These are phyloP conservation scores for Albizia julibrissin DNA, from an alignment of 306 rosid species.

Conservation along the genomic window DNA sequence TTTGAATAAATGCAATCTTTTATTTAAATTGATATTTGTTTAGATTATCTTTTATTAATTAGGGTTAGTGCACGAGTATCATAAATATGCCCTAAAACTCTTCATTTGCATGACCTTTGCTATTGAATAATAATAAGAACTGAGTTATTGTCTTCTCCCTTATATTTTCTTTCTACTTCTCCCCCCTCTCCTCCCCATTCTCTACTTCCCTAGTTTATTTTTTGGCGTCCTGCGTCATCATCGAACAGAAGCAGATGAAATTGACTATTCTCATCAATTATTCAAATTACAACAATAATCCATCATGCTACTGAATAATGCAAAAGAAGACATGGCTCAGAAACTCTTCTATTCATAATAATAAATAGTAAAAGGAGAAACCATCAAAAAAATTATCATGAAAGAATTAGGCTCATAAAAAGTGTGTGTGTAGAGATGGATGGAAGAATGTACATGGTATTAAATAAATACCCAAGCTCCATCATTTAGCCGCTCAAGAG, in stretches of 20 bases:
- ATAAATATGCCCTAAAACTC: neutral
- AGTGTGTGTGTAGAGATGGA: neutral
- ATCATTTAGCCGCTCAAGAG: slow-evolving; percentile 66
- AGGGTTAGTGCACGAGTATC: neutral
- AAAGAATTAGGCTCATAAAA: slow-evolving; percentile 22
- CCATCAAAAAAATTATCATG: slow-evolving; percentile 23
- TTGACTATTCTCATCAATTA: neutral
- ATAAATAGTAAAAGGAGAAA: slow-evolving; percentile 7
- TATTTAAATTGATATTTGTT: neutral
- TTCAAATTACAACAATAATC: neutral
- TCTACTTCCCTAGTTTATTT: neutral
- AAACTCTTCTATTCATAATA: slow-evolving; percentile 13
- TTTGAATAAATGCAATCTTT: neutral
- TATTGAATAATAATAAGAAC: neutral
- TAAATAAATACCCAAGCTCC: slow-evolving; percentile 84
- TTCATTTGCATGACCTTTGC: neutral
- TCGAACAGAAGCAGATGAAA: neutral
- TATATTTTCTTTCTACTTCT: neutral
- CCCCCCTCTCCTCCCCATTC: neutral
- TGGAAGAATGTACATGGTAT: neutral
- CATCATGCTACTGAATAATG: neutral
- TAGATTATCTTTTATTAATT: neutral
- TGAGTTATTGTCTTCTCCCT: neutral
- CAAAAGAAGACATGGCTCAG: neutral
- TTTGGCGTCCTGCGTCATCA: neutral